phyloP scores from a whole-genome alignment of 179 eudicot genomes.

The Silene vulgaris region DNA sequence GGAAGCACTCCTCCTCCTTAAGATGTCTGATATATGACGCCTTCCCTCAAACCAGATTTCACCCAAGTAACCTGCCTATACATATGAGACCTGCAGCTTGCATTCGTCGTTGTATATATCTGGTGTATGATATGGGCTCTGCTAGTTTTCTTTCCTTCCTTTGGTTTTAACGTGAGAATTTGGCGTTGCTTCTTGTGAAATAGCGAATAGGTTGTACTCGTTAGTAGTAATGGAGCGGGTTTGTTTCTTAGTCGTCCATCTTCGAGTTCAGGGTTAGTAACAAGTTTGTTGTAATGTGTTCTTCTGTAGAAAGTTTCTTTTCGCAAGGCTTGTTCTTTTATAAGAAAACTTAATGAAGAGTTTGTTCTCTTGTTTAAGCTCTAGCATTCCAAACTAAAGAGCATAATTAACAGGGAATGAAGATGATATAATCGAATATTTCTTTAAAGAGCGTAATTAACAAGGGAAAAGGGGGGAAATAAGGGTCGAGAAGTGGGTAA shows the following conservation, averaged over 20 bases:
- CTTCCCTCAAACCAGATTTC: not conserved
- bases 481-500: no score
- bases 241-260: not conserved
- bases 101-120: slow-evolving; percentile 22
- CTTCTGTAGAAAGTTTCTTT: slow-evolving; percentile 11
- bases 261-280: not conserved
- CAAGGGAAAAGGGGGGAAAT: no score
- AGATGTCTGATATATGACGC: slow-evolving; percentile 43
- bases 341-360: slow-evolving; percentile 12
- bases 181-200: slow-evolving; percentile 17
- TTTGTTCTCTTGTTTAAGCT: not conserved
- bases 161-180: slow-evolving; percentile 6
- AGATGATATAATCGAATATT: no score
- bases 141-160: not conserved
- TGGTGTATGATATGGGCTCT: slow-evolving; percentile 10
- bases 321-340: slow-evolving; percentile 9
- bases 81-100: slow-evolving; percentile 15
- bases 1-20: slow-evolving; percentile 67
- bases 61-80: not conserved
- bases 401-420: no score
- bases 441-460: no score
- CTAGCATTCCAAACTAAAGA: no score
- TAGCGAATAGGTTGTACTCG: slow-evolving; percentile 1
- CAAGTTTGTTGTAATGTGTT: not conserved
- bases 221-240: not conserved